phyloP scores from a whole-genome alignment of 306 rosid species.

The Urtica urens region DNA sequence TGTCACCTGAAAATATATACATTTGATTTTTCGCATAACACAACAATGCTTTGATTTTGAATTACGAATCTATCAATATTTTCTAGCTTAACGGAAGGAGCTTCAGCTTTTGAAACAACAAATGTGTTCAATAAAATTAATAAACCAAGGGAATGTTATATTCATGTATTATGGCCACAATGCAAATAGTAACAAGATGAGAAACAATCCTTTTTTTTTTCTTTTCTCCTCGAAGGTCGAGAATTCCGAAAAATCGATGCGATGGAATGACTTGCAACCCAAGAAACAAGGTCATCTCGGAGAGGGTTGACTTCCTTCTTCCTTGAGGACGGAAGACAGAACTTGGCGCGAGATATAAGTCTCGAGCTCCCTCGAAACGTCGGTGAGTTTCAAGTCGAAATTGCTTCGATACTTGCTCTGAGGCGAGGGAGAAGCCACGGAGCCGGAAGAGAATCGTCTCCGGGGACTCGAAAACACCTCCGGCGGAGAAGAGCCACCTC shows the following conservation, averaged over 20 bases:
- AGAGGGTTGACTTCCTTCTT: conserved; percentile 54
- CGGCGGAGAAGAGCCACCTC: no score
- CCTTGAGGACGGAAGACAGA: conserved; percentile 65
- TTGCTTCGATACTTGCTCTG: conserved; percentile 60
- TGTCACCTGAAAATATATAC: not conserved
- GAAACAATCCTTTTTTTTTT: no score
- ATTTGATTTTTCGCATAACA: no score
- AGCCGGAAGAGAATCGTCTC: conserved; percentile 59
- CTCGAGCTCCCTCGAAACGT: conserved; percentile 87
- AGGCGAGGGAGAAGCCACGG: conserved; percentile 58
- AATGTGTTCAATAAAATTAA: no score
- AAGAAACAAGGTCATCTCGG: conserved; percentile 36
- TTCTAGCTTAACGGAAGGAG: no score
- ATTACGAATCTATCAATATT: no score
- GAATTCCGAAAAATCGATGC: no score
- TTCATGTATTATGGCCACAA: no score
- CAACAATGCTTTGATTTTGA: no score
- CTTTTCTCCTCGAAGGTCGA: conserved; percentile 65
- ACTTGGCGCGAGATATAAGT: conserved; percentile 92
- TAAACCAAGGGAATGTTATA: no score
- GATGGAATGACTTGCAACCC: not conserved
- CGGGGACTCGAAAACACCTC: conserved; percentile 72
- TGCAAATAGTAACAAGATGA: no score
- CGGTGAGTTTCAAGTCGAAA: conserved; percentile 80
- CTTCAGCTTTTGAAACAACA: no score